Evolutionary conservation across 495 filamentous ascomycete genomes (phyloP).

Genomic region (Pseudotulostoma volvatum): DNA sequence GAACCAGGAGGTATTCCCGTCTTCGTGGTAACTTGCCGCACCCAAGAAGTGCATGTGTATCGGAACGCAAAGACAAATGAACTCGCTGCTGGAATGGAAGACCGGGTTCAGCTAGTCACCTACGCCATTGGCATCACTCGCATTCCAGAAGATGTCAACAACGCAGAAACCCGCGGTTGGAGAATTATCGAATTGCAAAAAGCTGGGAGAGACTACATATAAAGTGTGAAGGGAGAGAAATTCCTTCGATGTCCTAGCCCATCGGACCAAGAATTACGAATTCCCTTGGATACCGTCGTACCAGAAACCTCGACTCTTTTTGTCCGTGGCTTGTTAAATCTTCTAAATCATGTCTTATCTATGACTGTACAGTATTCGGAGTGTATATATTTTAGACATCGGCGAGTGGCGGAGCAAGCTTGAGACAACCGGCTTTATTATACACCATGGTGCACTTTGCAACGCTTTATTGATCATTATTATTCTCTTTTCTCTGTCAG

Average conservation of each 20-base stretch:
- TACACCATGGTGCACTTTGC: too few relatives aligned
- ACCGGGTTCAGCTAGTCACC: constrained; percentile 92
- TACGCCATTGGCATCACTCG: constrained; percentile 94
- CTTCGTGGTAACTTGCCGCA: constrained; percentile 88
- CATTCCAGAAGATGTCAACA: constrained; percentile 86
- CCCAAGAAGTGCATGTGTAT: constrained; percentile 97
- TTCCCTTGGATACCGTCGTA: background rate
- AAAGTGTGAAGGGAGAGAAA: constrained; percentile 16
- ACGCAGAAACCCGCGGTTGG: constrained; percentile 93
- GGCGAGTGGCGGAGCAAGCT: too few relatives aligned
- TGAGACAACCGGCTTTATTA: too few relatives aligned
- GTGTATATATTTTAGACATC: too few relatives aligned
- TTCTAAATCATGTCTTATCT: constrained; percentile 6
- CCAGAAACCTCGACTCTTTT: constrained; percentile 1
- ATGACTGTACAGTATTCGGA: constrained; percentile 7
- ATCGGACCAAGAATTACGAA: background rate
- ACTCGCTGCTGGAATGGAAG: constrained; percentile 95
- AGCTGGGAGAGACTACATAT: constrained; percentile 89
- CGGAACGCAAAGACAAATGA: constrained; percentile 74
- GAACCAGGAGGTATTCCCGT: constrained; percentile 97
- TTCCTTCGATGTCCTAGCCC: constrained; percentile 2
- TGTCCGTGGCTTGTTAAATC: background rate
- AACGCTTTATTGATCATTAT: too few relatives aligned
- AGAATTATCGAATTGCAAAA: constrained; percentile 96
- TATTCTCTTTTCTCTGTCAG: too few relatives aligned